Evolutionary conservation across 2,329 filamentous ascomycete species (phyloP).

Genomic region (Ascochyta pisi): DNA sequence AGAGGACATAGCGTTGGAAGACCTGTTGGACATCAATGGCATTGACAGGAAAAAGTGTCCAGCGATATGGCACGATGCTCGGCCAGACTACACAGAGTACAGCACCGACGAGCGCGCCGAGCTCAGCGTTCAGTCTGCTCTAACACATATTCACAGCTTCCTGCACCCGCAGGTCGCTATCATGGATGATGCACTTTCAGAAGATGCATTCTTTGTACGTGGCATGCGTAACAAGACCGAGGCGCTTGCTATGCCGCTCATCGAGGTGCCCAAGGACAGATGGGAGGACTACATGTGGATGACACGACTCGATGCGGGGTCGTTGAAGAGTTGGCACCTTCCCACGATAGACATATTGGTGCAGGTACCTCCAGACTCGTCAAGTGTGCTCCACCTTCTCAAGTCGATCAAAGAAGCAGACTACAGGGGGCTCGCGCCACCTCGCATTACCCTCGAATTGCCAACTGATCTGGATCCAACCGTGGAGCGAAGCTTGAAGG

Average conservation of each 20-base stretch:
- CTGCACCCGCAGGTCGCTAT: conserved; percentile 80
- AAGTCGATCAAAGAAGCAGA: conserved; percentile 78
- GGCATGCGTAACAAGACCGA: conserved; percentile 65
- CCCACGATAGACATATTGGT: conserved; percentile 82
- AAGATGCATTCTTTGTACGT: conserved; percentile 72
- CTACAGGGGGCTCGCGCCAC: conserved; percentile 71
- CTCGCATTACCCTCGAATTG: conserved; percentile 84
- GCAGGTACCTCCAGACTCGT: conserved; percentile 73
- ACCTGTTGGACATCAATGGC: conserved; percentile 79
- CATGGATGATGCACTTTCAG: conserved; percentile 69
- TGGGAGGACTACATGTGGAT: conserved; percentile 76
- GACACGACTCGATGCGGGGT: conserved; percentile 74
- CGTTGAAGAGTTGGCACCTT: conserved; percentile 79
- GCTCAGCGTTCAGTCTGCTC: conserved; percentile 66
- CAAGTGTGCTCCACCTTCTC: conserved; percentile 80
- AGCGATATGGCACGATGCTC: conserved; percentile 73
- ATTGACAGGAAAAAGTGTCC: conserved; percentile 72
- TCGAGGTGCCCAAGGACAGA: conserved; percentile 73
- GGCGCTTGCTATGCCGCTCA: conserved; percentile 65
- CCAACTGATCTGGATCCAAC: conserved; percentile 72
- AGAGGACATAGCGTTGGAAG: conserved; percentile 71
- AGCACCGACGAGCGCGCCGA: conserved; percentile 76
- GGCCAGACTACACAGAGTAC: conserved; percentile 73
- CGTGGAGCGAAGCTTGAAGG: conserved; percentile 67
- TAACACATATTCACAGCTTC: conserved; percentile 74